Evolutionary conservation across 2,329 filamentous ascomycete genomes (phyloP), one percentile per base, ranked within the genome.

Genomic region (Fusarium paranaense): DNA sequence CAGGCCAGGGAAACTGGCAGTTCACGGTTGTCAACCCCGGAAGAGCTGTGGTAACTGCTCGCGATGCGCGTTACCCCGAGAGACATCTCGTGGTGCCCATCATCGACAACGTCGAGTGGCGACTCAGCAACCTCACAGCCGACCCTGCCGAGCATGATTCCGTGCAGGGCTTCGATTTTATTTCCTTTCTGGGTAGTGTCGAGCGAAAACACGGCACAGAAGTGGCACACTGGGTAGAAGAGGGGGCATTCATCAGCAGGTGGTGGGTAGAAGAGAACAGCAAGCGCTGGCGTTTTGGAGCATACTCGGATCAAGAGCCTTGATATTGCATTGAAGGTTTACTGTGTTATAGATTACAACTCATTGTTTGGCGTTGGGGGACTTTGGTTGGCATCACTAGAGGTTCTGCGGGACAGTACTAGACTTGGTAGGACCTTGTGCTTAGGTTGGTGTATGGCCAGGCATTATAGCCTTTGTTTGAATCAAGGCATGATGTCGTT

Each of bases 191-290:
- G 33, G 67, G 66, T 1, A 72, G 68, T 14, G 71, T 82, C 1
- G 59, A 80, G 52, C 18, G 62, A 6, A 69, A 74, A 16, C 66
- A 78, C 22, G 79, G 80, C 4, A 32, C 66, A 5, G 78, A 78
- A 2, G 77, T 77, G 1, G 75, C 80, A 4, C 64, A 70, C 20
- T 81, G 81, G 81, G 77, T 74, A 8, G 78, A 83, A 47, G 79
- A 80, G 56, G 82, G 78, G 0, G 77, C 80, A 7, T 80, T 80
- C 6, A 72, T 82, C 13, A 76, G 77, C 4, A 73, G 79, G 3
- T 82, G 82, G 80, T 83, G 80, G 78, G 76, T 80, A 6, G 76
- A 81, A 32, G 81, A 82, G 50, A 82, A 82, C 59, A 74, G 73
- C 37, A 82, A 79, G 66, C 78, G 80, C 66, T 83, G 80, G 76